Percentiles rank a stretch among this genome's conserved stretches.
Evolutionary conservation across 2,329 filamentous ascomycete species (phyloP).

Genomic region (Trichoderma citrinoviride): DNA sequence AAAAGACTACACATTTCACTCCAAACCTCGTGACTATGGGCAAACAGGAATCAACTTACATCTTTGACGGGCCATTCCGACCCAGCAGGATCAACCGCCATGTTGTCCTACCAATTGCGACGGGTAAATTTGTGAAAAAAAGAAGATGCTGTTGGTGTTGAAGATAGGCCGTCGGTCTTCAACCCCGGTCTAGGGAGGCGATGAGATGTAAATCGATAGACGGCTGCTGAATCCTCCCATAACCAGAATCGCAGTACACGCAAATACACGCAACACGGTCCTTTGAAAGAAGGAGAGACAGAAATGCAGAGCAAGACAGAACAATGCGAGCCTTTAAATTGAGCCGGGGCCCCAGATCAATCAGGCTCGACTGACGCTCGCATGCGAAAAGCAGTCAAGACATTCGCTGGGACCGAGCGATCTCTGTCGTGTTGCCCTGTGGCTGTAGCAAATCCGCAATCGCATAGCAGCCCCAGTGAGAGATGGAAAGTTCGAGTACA

Average conservation of each 20-base stretch:
- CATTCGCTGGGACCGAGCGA: background rate
- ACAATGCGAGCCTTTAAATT: background rate
- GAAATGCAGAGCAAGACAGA: background rate
- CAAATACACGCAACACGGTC: background rate
- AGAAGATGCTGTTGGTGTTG: background rate
- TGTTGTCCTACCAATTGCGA: constrained; percentile 29
- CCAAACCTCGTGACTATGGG: background rate
- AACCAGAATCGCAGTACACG: background rate
- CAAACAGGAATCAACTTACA: constrained; percentile 30
- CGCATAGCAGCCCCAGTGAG: background rate
- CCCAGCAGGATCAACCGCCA: constrained; percentile 37
- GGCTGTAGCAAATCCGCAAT: background rate
- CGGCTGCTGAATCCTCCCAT: background rate
- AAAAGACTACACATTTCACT: background rate
- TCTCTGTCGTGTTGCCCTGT: background rate
- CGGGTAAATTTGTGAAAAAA: background rate
- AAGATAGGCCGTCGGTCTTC: background rate
- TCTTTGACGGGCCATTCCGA: constrained; percentile 52
- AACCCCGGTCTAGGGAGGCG: background rate
- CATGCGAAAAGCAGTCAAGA: background rate
- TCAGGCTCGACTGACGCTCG: background rate
- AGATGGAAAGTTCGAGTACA: background rate
- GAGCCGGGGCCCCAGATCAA: background rate
- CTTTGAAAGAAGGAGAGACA: background rate
- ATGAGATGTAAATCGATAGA: background rate